Base-by-base conservation (phyloP, 2,329 filamentous ascomycete genomes). In the Annulohypoxylon truncatum region DNA sequence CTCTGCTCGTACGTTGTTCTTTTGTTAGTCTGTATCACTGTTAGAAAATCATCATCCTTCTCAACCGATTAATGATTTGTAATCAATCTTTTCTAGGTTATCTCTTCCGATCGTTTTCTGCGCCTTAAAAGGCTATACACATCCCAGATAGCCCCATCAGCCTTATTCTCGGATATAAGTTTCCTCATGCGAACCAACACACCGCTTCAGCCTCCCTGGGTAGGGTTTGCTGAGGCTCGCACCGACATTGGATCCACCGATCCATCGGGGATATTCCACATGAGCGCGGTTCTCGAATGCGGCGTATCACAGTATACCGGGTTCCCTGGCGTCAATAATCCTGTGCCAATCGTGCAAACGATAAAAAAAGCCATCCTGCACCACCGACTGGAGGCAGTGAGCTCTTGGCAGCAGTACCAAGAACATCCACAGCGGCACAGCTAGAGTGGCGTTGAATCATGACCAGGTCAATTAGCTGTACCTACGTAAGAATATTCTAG, bases 321-420 rank as follows among this genome's bases (percentile, higher is more conserved):
- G 20, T 26, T 2, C 9, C 5, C 20, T 46, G 20, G 26, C 35
- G 18, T 40, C 8, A n/a, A 26, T n/a, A 26, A n/a, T 26, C 12
- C 3, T 22, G 9, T 26, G n/a, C 20, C 5, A 18, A 10, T 10
- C 20, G 22, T 46, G n/a, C n/a, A 42, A 20, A 20, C 5, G 7
- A 26, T 26, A 26, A n/a, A 46, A 26, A 12, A 46, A 3, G 42
- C 42, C 42, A 26, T 46, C 2, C 10, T 26, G 20, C 8, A 10
- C 5, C 20, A 22, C 20, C 26, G 8, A 10, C 22, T 22, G 18
- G 40, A n/a, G 40, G 53, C 53, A 24, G 40, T 24, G 40, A 26
- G 18, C 15, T 9, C 29, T 47, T 47, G 42, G 53, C n/a, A 56
- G 22, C 12, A 33, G 35, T 56, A 47, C 59, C 52, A 63, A 57